Evolutionary conservation across 75 land plant species (phyloP).

Genomic region (Pinus albicaulis): DNA sequence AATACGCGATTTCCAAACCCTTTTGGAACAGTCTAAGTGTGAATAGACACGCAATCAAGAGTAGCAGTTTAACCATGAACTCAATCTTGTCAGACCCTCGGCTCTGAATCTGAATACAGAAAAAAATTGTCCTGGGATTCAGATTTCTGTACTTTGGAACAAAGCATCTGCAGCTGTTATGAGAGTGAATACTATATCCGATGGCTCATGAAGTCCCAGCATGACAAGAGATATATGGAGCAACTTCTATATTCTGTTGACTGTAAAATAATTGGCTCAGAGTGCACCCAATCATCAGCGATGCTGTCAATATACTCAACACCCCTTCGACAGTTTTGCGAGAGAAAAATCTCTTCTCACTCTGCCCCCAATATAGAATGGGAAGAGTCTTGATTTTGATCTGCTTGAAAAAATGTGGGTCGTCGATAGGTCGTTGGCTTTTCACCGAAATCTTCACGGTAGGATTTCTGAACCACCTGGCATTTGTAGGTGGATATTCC

Average conservation of each 20-base stretch:
- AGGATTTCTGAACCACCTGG: constrained; percentile 59
- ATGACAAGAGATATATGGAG: constrained; percentile 59
- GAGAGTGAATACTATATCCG: constrained; percentile 67
- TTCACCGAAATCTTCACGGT: constrained; percentile 43
- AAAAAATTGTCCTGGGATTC: constrained; percentile 4
- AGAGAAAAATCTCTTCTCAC: constrained; percentile 61
- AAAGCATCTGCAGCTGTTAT: constrained; percentile 65
- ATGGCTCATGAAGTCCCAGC: constrained; percentile 71
- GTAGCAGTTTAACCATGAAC: no score
- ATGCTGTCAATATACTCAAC: constrained; percentile 44
- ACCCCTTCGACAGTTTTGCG: constrained; percentile 50
- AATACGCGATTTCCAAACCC: constrained; percentile 54
- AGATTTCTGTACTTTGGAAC: constrained; percentile 34
- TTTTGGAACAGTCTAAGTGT: constrained; percentile 7
- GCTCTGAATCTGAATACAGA: constrained; percentile 1
- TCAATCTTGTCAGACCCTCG: no score
- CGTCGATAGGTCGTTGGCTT: constrained; percentile 49
- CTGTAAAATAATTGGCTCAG: constrained; percentile 29
- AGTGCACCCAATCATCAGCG: constrained; percentile 51
- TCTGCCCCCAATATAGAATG: constrained; percentile 53
- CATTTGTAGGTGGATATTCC: constrained; percentile 65
- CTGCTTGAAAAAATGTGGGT: constrained; percentile 43
- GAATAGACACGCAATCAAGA: constrained; percentile 44
- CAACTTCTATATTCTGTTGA: neutral
- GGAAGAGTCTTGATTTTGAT: constrained; percentile 55